Conservation (phyloP, 2,329 filamentous ascomycete genomes). For the Tolypocladium amazonense region DNA sequence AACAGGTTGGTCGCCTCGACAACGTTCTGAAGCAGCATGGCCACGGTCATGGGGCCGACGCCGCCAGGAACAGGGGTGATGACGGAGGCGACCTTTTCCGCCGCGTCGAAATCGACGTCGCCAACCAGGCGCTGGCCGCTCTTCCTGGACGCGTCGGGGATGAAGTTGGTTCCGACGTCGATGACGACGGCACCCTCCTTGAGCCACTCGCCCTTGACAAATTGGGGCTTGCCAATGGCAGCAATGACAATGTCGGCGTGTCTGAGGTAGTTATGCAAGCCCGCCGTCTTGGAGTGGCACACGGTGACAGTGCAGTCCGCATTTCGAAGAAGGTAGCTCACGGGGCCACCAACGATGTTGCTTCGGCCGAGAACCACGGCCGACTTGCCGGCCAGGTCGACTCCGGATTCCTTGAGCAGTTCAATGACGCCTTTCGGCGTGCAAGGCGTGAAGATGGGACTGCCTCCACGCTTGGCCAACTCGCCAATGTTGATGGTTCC, state of each 20-base stretch:
- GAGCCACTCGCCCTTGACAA: slow-evolving; percentile 91
- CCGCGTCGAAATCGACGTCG: slow-evolving; percentile 86
- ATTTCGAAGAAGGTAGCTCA: slow-evolving; percentile 91
- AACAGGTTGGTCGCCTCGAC: slow-evolving; percentile 74
- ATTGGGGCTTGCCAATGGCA: slow-evolving; percentile 77
- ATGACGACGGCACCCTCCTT: slow-evolving; percentile 94
- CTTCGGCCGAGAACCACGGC: slow-evolving; percentile 91
- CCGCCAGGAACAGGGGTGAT: slow-evolving; percentile 96
- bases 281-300: slow-evolving; percentile 80
- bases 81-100: slow-evolving; percentile 73
- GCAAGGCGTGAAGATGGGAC: slow-evolving; percentile 84
- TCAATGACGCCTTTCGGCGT: slow-evolving; percentile 97
- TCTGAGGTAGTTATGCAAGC: slow-evolving; percentile 65
- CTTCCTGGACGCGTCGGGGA: slow-evolving; percentile 81
- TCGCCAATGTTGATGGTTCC: slow-evolving; percentile 91
- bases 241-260: slow-evolving; percentile 82
- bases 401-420: slow-evolving; percentile 70
- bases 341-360: slow-evolving; percentile 94
- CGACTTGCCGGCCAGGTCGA: slow-evolving; percentile 79
- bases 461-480: slow-evolving; percentile 87
- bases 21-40: slow-evolving; percentile 95
- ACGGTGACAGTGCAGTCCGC: slow-evolving; percentile 94
- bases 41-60: slow-evolving; percentile 97
- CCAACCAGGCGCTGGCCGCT: slow-evolving; percentile 87
- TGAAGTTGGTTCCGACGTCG: slow-evolving; percentile 95